phyloP scores from a whole-genome alignment of 2,329 filamentous ascomycete species.

The Tolypocladium nubicola region DNA sequence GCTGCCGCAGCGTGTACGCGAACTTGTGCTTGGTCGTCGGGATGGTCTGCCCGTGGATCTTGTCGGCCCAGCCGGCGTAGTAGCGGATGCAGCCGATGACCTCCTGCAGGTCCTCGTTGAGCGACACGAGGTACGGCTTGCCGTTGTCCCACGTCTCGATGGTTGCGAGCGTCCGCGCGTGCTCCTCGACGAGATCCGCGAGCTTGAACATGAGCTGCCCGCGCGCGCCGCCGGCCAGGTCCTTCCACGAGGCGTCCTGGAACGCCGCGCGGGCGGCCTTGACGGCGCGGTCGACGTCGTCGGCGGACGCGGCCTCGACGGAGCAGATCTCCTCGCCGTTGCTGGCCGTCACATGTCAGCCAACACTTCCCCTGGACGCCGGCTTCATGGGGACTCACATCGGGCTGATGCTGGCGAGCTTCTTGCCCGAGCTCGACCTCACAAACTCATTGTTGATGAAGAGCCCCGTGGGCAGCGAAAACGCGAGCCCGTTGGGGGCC shows the following conservation, averaged over 20 bases:
- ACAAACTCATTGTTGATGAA: constrained; percentile 75
- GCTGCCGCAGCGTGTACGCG: constrained; percentile 65
- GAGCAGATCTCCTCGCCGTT: constrained; percentile 20
- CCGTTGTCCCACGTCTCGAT: constrained; percentile 78
- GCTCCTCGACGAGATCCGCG: constrained; percentile 56
- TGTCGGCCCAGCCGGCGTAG: constrained; percentile 71
- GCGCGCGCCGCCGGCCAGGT: constrained; percentile 54
- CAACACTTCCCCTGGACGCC: background rate
- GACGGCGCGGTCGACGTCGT: constrained; percentile 23
- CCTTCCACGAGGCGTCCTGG: constrained; percentile 56
- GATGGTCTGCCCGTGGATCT: constrained; percentile 68
- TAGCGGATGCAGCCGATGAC: constrained; percentile 47
- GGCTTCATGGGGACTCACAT: constrained; percentile 13
- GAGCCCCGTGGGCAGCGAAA: constrained; percentile 55
- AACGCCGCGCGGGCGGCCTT: constrained; percentile 53
- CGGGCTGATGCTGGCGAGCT: constrained; percentile 50
- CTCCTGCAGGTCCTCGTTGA: constrained; percentile 52
- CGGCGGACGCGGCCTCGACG: constrained; percentile 17
- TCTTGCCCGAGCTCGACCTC: constrained; percentile 43
- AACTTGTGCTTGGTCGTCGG: constrained; percentile 58
- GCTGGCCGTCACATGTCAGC: constrained; percentile 16
- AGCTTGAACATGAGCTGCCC: constrained; percentile 62
- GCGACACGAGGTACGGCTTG: constrained; percentile 50
- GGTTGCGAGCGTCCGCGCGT: constrained; percentile 38
- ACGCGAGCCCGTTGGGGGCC: constrained; percentile 52